Evolutionary conservation across 2,329 filamentous ascomycete genomes (phyloP).

Genomic region (Fusarium stilboides): DNA sequence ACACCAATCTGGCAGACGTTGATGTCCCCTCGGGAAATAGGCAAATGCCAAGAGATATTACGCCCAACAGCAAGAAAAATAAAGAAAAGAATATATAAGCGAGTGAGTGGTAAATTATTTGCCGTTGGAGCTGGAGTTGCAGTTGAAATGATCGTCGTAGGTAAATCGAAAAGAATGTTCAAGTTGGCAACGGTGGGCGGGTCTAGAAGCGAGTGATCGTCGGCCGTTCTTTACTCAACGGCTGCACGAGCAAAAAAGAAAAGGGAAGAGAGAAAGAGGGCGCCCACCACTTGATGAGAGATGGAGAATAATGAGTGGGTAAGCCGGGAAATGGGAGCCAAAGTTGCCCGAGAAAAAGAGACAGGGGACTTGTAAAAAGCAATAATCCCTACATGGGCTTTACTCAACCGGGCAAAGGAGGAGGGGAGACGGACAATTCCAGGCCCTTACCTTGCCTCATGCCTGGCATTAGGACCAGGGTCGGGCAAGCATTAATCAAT

Average conservation of each 20-base stretch:
- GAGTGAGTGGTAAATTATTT: constrained; percentile 17
- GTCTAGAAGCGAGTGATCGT: constrained; percentile 47
- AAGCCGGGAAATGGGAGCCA: constrained; percentile 17
- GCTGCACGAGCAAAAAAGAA: constrained; percentile 39
- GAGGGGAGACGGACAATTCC: constrained; percentile 13
- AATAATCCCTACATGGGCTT: constrained; percentile 7
- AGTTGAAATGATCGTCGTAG: constrained; percentile 39
- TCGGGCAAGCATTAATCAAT: constrained; percentile 5
- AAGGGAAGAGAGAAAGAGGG: constrained; percentile 37
- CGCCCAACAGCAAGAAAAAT: background rate
- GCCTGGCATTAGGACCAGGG: constrained; percentile 17
- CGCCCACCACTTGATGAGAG: constrained; percentile 34
- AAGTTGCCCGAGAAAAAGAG: constrained; percentile 3
- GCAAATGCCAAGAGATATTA: constrained; percentile 21
- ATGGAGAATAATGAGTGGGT: constrained; percentile 31
- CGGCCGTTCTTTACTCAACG: constrained; percentile 42
- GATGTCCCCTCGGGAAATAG: constrained; percentile 22
- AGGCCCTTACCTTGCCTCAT: constrained; percentile 16
- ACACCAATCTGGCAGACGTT: constrained; percentile 15
- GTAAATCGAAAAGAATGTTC: constrained; percentile 24
- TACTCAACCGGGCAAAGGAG: constrained; percentile 14
- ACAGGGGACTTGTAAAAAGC: constrained; percentile 9
- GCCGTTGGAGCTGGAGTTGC: constrained; percentile 14
- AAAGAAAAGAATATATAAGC: constrained; percentile 13
- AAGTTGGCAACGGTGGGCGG: constrained; percentile 29